Base-by-base conservation (phyloP, 1,139 yeast genomes). In the Scheffersomyces segobiensis region DNA sequence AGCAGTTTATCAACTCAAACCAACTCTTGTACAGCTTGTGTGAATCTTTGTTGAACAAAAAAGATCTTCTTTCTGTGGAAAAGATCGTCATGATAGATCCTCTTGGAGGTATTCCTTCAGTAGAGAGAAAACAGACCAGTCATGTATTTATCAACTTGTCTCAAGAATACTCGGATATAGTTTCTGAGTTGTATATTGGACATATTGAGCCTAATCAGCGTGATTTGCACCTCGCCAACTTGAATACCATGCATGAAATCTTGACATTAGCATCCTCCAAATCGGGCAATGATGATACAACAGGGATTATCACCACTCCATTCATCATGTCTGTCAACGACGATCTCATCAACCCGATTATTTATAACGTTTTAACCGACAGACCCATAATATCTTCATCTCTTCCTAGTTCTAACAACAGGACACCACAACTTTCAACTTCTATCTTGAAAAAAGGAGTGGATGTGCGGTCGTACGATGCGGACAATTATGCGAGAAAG, bases 331-430 rank as follows among this genome's bases (percentile, higher is more conserved):
- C 73, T 65, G 67, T 79, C 60, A 74, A 77, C 67, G 71, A 78
- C 64, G 80, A 83, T 82, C 71, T 77, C 56, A 67, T 80, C 62
- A 92, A 93, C 69, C 98, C 99, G 0, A 83, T 95, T 49, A 86
- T 95, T 12, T 92, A 93, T 73, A 95, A 95, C 69, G 85, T 95
- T 8, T 78, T 95, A 50, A 95, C 99, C 0, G 98, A 95, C 71
- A 79, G 98, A 57, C 93, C 98, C 0, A 82, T 92, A n/a, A 88
- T 95, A 18, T 92, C 98, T 0, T 92, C 98, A 0, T 93, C 98
- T 0, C 78, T 95, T 52, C 98, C 99, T 0, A 87, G 91, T 50
- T 78, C 87, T n/a, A 82, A 85, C 60, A 78, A 80, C 55, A 78
- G 87, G 55, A 88, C 93, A 0, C 91, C 91, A 0, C 80, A 79